Evolutionary conservation across 2,329 filamentous ascomycete species (phyloP).

Genomic region (Neonectria punicea): DNA sequence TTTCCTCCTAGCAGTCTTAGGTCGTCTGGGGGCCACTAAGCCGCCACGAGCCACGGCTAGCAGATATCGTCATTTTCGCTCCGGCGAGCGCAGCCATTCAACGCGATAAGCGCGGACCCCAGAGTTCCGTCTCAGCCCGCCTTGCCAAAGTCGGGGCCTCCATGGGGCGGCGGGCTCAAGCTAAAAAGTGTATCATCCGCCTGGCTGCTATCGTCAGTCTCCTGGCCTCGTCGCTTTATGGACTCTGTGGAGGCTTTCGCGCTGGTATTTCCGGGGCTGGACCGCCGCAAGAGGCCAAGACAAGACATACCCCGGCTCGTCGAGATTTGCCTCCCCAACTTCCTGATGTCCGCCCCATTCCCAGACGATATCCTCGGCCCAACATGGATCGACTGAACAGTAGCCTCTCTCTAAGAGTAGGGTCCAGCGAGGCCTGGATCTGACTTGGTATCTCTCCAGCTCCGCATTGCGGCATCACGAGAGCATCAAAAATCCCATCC

Average conservation of each 20-base stretch:
- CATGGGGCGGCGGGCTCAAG: constrained; percentile 24
- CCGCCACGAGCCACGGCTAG: constrained; percentile 23
- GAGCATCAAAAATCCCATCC: constrained; percentile 19
- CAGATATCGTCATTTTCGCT: constrained; percentile 29
- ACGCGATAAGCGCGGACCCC: constrained; percentile 45
- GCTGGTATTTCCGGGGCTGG: constrained; percentile 34
- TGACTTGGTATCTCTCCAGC: constrained; percentile 7
- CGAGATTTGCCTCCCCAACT: constrained; percentile 35
- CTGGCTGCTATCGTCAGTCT: constrained; percentile 34
- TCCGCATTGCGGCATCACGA: constrained; percentile 19
- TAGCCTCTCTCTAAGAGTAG: constrained; percentile 5
- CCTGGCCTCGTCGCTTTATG: not conserved
- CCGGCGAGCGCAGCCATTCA: constrained; percentile 35
- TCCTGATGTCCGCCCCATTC: constrained; percentile 34
- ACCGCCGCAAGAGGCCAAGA: constrained; percentile 19
- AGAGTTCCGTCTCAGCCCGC: constrained; percentile 35
- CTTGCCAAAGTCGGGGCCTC: not conserved
- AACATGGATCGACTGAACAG: constrained; percentile 18
- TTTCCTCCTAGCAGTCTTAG: constrained; percentile 1
- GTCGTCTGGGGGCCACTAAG: constrained; percentile 30
- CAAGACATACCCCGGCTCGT: constrained; percentile 16
- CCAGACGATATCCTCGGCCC: constrained; percentile 34
- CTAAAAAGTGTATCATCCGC: constrained; percentile 27
- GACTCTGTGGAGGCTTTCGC: constrained; percentile 1
- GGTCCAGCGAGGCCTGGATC: constrained; percentile 10